phyloP scores from a whole-genome alignment of 306 rosid species.

The Dryas alaskensis region DNA sequence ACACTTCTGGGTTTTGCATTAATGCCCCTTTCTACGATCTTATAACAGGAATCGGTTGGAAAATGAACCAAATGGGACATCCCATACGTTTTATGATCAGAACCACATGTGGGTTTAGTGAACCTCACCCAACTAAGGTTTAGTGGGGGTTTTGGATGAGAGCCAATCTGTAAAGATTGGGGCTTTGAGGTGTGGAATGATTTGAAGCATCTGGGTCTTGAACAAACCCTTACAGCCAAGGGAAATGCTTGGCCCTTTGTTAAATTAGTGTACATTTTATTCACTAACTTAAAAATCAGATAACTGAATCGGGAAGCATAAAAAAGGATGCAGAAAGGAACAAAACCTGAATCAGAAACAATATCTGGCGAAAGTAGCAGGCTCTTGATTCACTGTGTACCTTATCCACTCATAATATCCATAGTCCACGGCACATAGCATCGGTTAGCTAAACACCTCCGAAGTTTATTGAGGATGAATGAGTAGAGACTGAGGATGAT shows the following conservation, averaged over 20 bases:
- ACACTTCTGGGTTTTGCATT: constrained; percentile 18
- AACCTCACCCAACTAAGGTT: constrained; percentile 29
- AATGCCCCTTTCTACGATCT: constrained; percentile 23
- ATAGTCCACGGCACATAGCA: constrained; percentile 23
- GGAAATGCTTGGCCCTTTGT: constrained; percentile 60
- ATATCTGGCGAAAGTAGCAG: not conserved
- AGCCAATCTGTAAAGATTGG: constrained; percentile 37
- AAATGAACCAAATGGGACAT: constrained; percentile 18
- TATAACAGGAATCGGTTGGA: constrained; percentile 9
- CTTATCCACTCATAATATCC: constrained; percentile 41
- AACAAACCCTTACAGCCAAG: constrained; percentile 49
- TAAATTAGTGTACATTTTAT: constrained; percentile 52
- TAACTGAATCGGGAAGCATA: constrained; percentile 3
- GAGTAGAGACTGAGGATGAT: not conserved
- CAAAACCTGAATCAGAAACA: not conserved
- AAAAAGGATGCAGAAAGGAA: not conserved
- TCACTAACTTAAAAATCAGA: not conserved
- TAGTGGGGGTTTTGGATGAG: constrained; percentile 37
- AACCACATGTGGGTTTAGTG: constrained; percentile 14
- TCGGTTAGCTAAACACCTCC: not conserved
- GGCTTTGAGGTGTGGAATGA: constrained; percentile 33
- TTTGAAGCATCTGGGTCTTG: constrained; percentile 50
- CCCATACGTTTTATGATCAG: constrained; percentile 21
- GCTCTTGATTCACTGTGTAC: not conserved
- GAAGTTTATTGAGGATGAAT: not conserved